Base-by-base conservation (phyloP, 176 grass and related monocot species). In the Triticum monococcum region DNA sequence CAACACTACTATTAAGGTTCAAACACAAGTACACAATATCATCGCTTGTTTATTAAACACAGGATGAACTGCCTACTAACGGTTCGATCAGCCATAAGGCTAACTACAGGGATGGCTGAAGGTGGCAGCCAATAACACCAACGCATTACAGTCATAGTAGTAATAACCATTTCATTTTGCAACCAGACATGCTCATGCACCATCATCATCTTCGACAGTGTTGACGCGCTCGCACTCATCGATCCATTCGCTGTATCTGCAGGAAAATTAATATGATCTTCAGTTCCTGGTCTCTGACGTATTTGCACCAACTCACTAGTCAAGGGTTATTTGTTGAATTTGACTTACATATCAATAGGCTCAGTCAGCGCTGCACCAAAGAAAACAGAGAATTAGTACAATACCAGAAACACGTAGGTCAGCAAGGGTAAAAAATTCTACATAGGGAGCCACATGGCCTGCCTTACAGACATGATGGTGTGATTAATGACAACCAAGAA, bases 171-270 rank as follows among this genome's bases (percentile, higher is more conserved):
- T 84, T 60, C 11, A 8, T 59, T 43, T 43, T 1, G 0, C 28
- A 32, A 8, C 0, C n/a, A 9, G 20, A 3, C 57, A 75, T 38
- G 68, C 61, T 91, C 77, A 91, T 17, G 81, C 85, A 77, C 79
- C 89, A 52, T 91, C 90, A 0, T 95, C 93, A 36, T 86, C 93
- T 89, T 93, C 93, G 3, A 95, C 86, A 76, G 84, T 87, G 76
- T 95, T 92, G 56, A 95, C 93, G 23, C 91, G 88, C 65, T 95
- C 93, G 30, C 91, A 95, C 33, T 93, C 93, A 5, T 93, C 93
- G n/a, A 95, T 91, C 93, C 93, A 93, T 78, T 93, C 91, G n/a
- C 93, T 95, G 79, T 95, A 93, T 91, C 93, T 95, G 81, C 78
- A 7, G 48, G 40, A 13, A 5, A 13, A 8, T 18, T 8, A 66